Conservation (phyloP, 176 grass and related monocot genomes). For the Hyparrhenia diplandra region DNA sequence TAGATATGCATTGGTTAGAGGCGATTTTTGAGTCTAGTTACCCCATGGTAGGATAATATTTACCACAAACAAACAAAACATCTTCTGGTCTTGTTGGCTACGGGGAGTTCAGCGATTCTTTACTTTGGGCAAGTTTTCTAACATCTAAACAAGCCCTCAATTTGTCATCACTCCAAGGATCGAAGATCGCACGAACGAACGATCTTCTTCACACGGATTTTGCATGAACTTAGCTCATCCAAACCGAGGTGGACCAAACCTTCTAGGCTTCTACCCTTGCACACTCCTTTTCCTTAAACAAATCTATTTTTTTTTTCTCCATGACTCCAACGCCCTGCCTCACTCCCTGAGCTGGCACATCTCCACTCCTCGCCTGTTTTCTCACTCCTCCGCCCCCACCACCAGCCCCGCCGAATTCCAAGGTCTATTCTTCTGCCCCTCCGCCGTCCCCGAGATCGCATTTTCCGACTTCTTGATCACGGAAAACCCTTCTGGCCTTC, state of each 20-base stretch:
- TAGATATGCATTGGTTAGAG: no score
- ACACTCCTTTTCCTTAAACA: neutral
- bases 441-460: neutral
- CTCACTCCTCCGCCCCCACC: conserved; percentile 3
- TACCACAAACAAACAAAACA: no score
- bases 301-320: neutral
- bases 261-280: neutral
- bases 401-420: neutral
- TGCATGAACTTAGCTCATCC: neutral
- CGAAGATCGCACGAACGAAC: no score
- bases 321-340: neutral
- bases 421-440: conserved; percentile 16
- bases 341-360: conserved; percentile 26
- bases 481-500: neutral
- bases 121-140: no score
- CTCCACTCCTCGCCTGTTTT: neutral
- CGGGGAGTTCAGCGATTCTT: no score
- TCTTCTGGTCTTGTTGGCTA: no score
- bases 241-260: neutral
- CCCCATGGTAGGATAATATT: no score
- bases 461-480: conserved; percentile 14
- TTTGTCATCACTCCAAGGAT: no score
- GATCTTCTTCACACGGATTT: no score
- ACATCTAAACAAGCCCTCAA: no score
- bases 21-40: no score